Conservation (phyloP, 163 green algal genomes). For the Volvox carteri region DNA sequence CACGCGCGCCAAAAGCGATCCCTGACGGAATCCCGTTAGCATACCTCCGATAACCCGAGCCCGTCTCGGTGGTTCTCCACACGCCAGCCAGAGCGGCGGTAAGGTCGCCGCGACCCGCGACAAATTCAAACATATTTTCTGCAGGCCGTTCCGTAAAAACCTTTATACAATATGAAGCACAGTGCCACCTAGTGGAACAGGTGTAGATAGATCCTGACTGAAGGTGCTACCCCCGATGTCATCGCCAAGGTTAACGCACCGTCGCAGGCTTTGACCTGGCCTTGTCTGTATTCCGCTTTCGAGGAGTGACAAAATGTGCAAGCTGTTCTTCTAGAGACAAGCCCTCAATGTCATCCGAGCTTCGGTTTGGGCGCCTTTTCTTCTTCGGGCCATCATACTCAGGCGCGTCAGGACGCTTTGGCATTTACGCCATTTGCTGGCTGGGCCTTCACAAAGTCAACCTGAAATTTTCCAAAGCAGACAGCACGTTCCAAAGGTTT, state of each 20-base stretch:
- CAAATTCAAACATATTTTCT: not conserved
- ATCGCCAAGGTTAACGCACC: conserved; percentile 8
- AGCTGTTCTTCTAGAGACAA: not conserved
- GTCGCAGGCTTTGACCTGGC: not conserved
- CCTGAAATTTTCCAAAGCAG: too few species aligned
- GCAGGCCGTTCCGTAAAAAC: not conserved
- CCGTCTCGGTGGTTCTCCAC: conserved; percentile 1
- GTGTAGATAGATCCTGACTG: too few species aligned
- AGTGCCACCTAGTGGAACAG: too few species aligned
- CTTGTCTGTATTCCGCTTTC: conserved; percentile 23
- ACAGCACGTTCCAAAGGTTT: too few species aligned
- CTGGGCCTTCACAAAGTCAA: not conserved
- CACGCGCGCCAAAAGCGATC: not conserved
- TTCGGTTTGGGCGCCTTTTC: not conserved
- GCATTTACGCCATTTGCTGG: not conserved
- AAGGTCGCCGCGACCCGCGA: not conserved
- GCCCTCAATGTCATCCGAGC: not conserved
- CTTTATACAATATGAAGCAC: too few species aligned
- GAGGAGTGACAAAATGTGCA: not conserved
- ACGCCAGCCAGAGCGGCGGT: not conserved
- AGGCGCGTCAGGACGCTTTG: not conserved
- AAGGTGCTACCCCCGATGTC: too few species aligned
- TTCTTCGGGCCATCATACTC: not conserved
- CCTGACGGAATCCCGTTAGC: not conserved
- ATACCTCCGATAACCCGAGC: conserved; percentile 16